Conservation (phyloP, 495 filamentous ascomycete genomes). For the Chlorociboria aeruginascens region DNA sequence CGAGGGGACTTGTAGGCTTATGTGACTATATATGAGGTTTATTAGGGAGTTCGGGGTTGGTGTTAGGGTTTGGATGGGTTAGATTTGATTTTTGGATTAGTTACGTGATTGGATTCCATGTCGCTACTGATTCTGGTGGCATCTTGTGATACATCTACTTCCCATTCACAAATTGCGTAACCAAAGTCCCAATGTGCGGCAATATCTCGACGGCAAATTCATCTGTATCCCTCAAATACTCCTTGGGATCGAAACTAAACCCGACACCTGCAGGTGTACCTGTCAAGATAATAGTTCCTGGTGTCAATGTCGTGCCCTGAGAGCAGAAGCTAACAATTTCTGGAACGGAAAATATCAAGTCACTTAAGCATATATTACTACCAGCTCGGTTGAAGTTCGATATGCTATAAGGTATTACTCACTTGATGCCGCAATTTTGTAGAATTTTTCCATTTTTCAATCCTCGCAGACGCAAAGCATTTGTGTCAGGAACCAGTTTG, state of each 20-base stretch:
- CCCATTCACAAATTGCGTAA: slow-evolving; percentile 31
- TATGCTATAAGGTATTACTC: slow-evolving; percentile 10
- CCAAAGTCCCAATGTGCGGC: slow-evolving; percentile 33
- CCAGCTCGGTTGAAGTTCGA: no score
- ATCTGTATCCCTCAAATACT: slow-evolving; percentile 32
- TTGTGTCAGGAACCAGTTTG: slow-evolving; percentile 33
- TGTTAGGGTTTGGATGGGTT: neutral
- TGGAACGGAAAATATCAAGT: slow-evolving; percentile 33
- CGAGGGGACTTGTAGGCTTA: slow-evolving; percentile 35
- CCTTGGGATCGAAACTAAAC: slow-evolving; percentile 27
- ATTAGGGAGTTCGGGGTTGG: neutral
- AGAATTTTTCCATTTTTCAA: slow-evolving; percentile 35
- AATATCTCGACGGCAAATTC: slow-evolving; percentile 35
- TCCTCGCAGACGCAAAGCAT: slow-evolving; percentile 26
- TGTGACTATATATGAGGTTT: slow-evolving; percentile 23
- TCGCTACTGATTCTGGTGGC: no score
- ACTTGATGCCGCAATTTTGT: slow-evolving; percentile 39
- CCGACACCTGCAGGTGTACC: slow-evolving; percentile 37
- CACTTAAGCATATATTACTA: slow-evolving; percentile 15
- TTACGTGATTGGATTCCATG: no score
- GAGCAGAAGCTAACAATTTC: slow-evolving; percentile 36
- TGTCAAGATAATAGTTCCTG: slow-evolving; percentile 34
- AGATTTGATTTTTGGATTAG: neutral
- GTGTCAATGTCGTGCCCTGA: slow-evolving; percentile 34
- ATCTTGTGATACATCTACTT: slow-evolving; percentile 15